Evolutionary conservation across 1,139 yeast genomes (phyloP).

Genomic region (Pichia sp.): DNA sequence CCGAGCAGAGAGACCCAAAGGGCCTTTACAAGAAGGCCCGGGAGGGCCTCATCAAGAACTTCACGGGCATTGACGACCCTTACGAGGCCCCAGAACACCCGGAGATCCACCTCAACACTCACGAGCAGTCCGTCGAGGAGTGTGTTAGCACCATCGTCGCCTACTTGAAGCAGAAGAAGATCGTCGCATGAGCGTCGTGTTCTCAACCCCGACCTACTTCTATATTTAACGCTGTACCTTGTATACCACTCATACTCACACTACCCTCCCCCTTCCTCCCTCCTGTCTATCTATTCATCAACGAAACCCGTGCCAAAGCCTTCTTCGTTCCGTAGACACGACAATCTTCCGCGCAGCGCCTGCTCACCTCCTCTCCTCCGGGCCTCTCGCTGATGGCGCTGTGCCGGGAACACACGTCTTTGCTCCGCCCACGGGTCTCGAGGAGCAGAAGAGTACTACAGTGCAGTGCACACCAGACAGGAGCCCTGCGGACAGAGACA

Average conservation of each 20-base stretch:
- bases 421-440: too few relatives aligned
- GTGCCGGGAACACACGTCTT: too few relatives aligned
- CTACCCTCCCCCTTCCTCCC: background rate
- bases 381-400: too few relatives aligned
- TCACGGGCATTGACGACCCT: constrained; percentile 94
- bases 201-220: background rate
- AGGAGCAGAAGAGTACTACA: too few relatives aligned
- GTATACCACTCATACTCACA: background rate
- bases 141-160: constrained; percentile 69
- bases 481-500: too few relatives aligned
- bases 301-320: background rate
- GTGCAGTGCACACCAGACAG: too few relatives aligned
- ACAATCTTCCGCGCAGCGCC: background rate
- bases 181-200: constrained; percentile 6
- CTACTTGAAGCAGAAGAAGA: constrained; percentile 42
- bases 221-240: background rate
- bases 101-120: constrained; percentile 77
- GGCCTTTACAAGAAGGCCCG: constrained; percentile 95
- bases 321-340: too few relatives aligned
- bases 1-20: constrained; percentile 95
- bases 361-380: too few relatives aligned
- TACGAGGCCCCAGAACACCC: constrained; percentile 87
- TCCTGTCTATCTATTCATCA: background rate
- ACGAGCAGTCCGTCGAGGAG: constrained; percentile 69
- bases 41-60: constrained; percentile 89